Evolutionary conservation across 192 early-diverging fungal species (phyloP).

Genomic region (Gigaspora rosea): DNA sequence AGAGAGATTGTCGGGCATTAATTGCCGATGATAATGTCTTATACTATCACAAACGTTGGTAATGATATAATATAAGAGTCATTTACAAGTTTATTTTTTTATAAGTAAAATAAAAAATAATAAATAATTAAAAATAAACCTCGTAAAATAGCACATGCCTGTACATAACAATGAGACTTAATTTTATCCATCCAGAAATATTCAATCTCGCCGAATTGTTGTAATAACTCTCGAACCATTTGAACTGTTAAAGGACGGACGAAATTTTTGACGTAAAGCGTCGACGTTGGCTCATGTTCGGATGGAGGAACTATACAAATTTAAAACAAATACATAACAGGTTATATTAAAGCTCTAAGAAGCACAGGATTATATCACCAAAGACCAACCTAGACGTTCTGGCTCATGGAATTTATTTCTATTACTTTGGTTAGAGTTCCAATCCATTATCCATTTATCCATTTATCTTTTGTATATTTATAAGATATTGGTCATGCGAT

Average conservation of each 20-base stretch:
- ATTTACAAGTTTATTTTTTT: background rate
- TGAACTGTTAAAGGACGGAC: conserved; percentile 55
- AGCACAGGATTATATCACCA: no score
- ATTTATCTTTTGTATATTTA: no score
- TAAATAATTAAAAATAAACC: background rate
- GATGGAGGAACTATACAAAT: background rate
- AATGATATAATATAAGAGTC: background rate
- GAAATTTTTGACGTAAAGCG: conserved; percentile 57
- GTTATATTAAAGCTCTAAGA: no score
- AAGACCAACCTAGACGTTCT: no score
- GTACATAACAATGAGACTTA: conserved; percentile 64
- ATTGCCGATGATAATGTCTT: conserved; percentile 11
- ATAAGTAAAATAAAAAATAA: no score
- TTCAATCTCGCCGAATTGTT: conserved; percentile 53
- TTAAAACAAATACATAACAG: background rate
- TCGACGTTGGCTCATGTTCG: conserved; percentile 29
- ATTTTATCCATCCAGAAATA: conserved; percentile 64
- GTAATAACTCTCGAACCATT: conserved; percentile 48
- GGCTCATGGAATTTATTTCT: no score
- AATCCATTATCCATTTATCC: no score
- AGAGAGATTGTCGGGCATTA: conserved; percentile 7
- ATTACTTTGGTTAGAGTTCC: no score
- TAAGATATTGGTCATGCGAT: no score
- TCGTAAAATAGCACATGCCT: conserved; percentile 39
- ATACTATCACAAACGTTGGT: background rate